These are phyloP conservation scores for Lentinus polychrous DNA, from an alignment of 1,284 basidiomycete genomes.

Conservation along the genomic window DNA sequence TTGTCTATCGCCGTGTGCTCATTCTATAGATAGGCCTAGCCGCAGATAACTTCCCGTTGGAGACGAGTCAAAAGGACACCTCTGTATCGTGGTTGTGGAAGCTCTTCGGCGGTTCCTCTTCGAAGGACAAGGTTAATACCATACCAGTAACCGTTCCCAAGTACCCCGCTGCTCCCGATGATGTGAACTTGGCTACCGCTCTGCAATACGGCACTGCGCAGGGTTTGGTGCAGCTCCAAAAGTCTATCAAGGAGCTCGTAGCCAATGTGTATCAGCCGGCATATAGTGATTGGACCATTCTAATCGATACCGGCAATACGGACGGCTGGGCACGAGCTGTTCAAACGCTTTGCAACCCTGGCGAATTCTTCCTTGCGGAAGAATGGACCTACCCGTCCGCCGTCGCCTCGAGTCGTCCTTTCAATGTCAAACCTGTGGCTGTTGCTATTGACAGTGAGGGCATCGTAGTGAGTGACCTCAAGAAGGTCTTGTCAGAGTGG, in stretches of 20 bases:
- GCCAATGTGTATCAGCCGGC: slow-evolving; percentile 60
- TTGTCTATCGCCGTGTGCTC: neutral
- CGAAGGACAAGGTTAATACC: slow-evolving; percentile 35
- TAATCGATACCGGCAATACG: slow-evolving; percentile 71
- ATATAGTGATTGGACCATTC: slow-evolving; percentile 57
- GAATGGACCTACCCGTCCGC: slow-evolving; percentile 68
- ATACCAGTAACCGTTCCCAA: slow-evolving; percentile 56
- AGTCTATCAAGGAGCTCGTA: slow-evolving; percentile 54
- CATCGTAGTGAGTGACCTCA: slow-evolving; percentile 56
- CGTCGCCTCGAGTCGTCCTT: slow-evolving; percentile 36
- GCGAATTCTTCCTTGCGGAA: slow-evolving; percentile 66
- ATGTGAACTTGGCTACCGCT: slow-evolving; percentile 57
- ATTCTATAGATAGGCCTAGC: slow-evolving; percentile 23
- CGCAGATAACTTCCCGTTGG: slow-evolving; percentile 29
- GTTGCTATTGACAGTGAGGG: slow-evolving; percentile 72
- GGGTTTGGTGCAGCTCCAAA: slow-evolving; percentile 46
- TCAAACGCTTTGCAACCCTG: slow-evolving; percentile 59
- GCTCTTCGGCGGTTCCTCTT: slow-evolving; percentile 40
- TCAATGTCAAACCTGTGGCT: slow-evolving; percentile 44
- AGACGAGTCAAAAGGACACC: slow-evolving; percentile 22
- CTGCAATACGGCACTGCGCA: slow-evolving; percentile 71
- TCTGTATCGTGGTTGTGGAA: slow-evolving; percentile 61
- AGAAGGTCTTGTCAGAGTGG: slow-evolving; percentile 60
- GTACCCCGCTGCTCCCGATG: slow-evolving; percentile 38
- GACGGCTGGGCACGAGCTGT: slow-evolving; percentile 62